phyloP scores from a whole-genome alignment of 805 yeast species.

The Zygoascus ofunaensis region DNA sequence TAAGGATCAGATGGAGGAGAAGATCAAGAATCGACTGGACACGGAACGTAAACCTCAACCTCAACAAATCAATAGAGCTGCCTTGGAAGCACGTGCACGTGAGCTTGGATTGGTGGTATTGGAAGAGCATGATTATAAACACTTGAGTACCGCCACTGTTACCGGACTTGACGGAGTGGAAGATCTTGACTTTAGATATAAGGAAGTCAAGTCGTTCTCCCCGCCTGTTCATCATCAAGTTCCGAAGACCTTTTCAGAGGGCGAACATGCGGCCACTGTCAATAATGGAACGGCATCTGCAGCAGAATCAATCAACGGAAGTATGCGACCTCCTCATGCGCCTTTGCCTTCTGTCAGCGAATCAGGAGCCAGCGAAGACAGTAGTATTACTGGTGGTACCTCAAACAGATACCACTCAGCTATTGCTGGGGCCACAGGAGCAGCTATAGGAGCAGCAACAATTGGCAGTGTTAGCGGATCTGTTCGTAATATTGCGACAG shows the following conservation, averaged over 20 bases:
- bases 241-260: too few species aligned
- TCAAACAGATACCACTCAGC: background rate
- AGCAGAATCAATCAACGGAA: background rate
- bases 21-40: background rate
- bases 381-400: background rate
- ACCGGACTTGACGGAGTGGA: constrained; percentile 1
- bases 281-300: background rate
- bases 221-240: background rate
- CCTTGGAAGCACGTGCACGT: constrained; percentile 13
- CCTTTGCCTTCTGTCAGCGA: constrained; percentile 3
- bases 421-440: background rate
- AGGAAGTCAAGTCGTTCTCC: background rate
- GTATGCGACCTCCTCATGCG: constrained; percentile 2
- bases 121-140: constrained; percentile 24
- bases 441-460: background rate
- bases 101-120: constrained; percentile 20
- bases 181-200: background rate
- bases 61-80: background rate
- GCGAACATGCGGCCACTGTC: background rate
- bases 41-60: too few species aligned
- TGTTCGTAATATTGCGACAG: background rate
- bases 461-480: background rate
- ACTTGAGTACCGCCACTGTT: constrained; percentile 5
- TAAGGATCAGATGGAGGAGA: background rate
- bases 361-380: background rate